phyloP scores from a whole-genome alignment of 2,329 filamentous ascomycete species.

The Keithomyces neogunnii region DNA sequence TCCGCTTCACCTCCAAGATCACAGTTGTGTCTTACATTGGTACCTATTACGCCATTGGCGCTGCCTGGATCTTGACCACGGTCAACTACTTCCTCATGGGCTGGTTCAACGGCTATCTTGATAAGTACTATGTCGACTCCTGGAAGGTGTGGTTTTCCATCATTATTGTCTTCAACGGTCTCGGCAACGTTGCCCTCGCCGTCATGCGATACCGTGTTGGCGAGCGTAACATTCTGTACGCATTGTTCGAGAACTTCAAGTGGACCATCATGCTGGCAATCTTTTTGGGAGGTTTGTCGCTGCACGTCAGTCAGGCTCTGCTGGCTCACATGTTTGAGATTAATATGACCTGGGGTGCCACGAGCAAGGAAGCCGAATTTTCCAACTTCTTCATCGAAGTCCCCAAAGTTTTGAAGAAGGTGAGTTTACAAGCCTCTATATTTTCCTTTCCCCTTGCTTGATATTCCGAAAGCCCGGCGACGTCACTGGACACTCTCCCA shows the following conservation, averaged over 20 bases:
- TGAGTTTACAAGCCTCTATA: conserved; percentile 34
- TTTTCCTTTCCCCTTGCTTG: background rate
- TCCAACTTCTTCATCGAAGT: conserved; percentile 82
- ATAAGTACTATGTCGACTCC: conserved; percentile 72
- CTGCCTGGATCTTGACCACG: conserved; percentile 65
- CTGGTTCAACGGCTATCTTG: conserved; percentile 68
- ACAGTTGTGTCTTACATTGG: conserved; percentile 71
- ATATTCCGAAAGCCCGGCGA: too few relatives aligned
- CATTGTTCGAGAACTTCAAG: conserved; percentile 58
- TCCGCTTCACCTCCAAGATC: conserved; percentile 67
- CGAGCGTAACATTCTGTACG: conserved; percentile 49
- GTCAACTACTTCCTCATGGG: conserved; percentile 70
- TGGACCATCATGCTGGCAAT: conserved; percentile 69
- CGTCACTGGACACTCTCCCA: too few relatives aligned
- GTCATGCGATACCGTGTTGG: conserved; percentile 65
- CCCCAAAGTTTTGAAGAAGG: conserved; percentile 67
- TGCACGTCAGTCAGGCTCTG: conserved; percentile 74
- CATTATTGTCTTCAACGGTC: conserved; percentile 67
- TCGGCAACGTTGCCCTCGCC: conserved; percentile 64
- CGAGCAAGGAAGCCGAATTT: conserved; percentile 72
- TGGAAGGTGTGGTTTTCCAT: conserved; percentile 78
- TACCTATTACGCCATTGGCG: conserved; percentile 72
- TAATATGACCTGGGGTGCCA: conserved; percentile 80
- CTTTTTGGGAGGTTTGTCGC: conserved; percentile 73
- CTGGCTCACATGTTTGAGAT: conserved; percentile 78